Percentiles rank a stretch among this genome's conserved stretches.
Conservation (phyloP, 140 eudicot genomes). For the Senecio squalidus region DNA sequence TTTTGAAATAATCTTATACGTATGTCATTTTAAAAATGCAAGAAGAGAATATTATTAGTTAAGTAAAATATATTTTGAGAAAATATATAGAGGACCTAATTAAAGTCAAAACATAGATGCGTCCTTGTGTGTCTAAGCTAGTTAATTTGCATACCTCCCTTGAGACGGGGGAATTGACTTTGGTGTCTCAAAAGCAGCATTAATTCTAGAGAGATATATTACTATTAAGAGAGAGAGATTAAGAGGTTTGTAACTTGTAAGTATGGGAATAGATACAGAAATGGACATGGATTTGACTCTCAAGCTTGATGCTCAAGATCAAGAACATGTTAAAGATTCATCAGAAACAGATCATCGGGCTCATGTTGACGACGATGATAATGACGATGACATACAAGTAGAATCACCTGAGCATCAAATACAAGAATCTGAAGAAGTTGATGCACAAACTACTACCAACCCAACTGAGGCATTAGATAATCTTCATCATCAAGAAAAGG, state of each 20-base stretch:
- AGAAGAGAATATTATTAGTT: not conserved
- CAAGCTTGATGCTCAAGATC: constrained; percentile 50
- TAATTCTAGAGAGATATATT: constrained; percentile 21
- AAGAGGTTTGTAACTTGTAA: not conserved
- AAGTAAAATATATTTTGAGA: constrained; percentile 10
- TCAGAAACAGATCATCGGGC: constrained; percentile 25
- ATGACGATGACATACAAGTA: constrained; percentile 15
- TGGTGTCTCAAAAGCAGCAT: constrained; percentile 61
- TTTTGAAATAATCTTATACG: too few relatives aligned
- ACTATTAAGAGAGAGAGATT: constrained; percentile 12
- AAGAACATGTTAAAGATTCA: constrained; percentile 28
- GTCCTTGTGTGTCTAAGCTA: constrained; percentile 50
- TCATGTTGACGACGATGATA: constrained; percentile 19
- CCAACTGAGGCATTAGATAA: constrained; percentile 21
- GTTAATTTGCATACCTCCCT: constrained; percentile 42
- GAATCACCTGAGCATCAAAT: constrained; percentile 18
- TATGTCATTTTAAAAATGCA: not conserved
- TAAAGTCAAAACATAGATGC: constrained; percentile 79
- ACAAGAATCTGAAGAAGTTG: constrained; percentile 10
- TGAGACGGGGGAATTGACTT: constrained; percentile 74
- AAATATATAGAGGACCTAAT: constrained; percentile 22
- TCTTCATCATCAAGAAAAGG: constrained; percentile 34
- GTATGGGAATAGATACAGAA: constrained; percentile 25
- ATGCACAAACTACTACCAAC: constrained; percentile 18
- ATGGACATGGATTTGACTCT: constrained; percentile 60